Evolutionary conservation across 352 stramenopile genomes (phyloP), one percentile per base, ranked within the genome.

Genomic region (Phytophthora sansomeana): DNA sequence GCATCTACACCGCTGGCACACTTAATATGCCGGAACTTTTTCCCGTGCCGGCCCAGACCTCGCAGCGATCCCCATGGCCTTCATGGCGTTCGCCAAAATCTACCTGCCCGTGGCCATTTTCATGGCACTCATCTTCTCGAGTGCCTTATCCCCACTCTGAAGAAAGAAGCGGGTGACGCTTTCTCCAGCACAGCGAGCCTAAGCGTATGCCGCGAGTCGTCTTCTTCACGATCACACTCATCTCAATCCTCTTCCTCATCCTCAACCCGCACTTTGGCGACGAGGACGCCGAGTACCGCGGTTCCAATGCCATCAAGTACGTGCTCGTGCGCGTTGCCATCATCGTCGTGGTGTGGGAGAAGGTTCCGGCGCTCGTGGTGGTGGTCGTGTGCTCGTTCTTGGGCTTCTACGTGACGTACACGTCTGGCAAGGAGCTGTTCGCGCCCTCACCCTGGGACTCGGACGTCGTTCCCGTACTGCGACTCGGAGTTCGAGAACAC

Each of bases 61-160:
- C 2, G 80, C 77, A 6, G 63, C 65, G 17, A 51, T 82, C 36
- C 78, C 74, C 19, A 75, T 86, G 42, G 54, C 77, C 17, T 86
- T 90, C 63, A 90, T 90, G 81, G 81, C 77, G 0, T 78, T 83
- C 43, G 72, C 77, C 63, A 90, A 90, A 65, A 54, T 88, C 42
- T 90, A 88, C 58, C 71, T 78, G 0, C 78, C 74, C 4, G 71
- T 87, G 82, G 82, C 50, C 56, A 77, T 83, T 24, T 54, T 88
- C 46, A 88, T 88, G 80, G 77, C 75, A 0, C 24, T 83, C 30
- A 80, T 35, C 41, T 77, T n/a, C 80, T 77, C 6, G 74, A 86
- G 47, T 80, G 75, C 58, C 58, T 89, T 14, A 80, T 81, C 46
- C 79, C 79, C 29, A 88, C 79, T 6, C 61, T 88, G 14, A 84